These are phyloP conservation scores for Pseudocercospora eumusae DNA, from an alignment of 2,329 filamentous ascomycete genomes.

Conservation along the genomic window DNA sequence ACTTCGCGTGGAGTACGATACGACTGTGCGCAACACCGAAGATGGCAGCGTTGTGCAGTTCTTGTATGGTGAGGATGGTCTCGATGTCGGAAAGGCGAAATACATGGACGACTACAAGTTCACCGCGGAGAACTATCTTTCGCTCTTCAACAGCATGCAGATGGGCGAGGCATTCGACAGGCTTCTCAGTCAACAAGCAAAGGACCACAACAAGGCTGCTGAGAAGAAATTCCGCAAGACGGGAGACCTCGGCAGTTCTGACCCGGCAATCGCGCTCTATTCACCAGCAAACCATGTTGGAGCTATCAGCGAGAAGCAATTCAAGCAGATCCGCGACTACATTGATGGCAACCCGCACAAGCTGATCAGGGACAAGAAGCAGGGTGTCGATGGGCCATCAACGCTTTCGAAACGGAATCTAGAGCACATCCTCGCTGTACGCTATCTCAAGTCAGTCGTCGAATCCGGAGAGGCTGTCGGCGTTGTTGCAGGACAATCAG, in stretches of 20 bases:
- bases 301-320: slow-evolving; percentile 87
- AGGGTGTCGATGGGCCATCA: slow-evolving; percentile 45
- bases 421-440: slow-evolving; percentile 81
- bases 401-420: slow-evolving; percentile 68
- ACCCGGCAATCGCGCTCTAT: slow-evolving; percentile 72
- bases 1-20: slow-evolving; percentile 87
- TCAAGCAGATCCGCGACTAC: slow-evolving; percentile 69
- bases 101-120: slow-evolving; percentile 91
- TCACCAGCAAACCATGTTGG: slow-evolving; percentile 78
- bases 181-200: slow-evolving; percentile 67
- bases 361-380: slow-evolving; percentile 62
- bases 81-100: slow-evolving; percentile 92
- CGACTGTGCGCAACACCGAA: slow-evolving; percentile 79
- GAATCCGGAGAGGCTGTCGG: slow-evolving; percentile 96
- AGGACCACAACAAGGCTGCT: slow-evolving; percentile 61
- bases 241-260: slow-evolving; percentile 65
- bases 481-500: slow-evolving; percentile 92
- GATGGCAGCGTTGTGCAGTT: slow-evolving; percentile 95
- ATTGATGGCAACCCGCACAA: slow-evolving; percentile 65
- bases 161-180: slow-evolving; percentile 56
- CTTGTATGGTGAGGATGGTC: slow-evolving; percentile 91
- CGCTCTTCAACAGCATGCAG: slow-evolving; percentile 74
- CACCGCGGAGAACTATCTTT: slow-evolving; percentile 79
- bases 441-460: slow-evolving; percentile 88
- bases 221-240: slow-evolving; percentile 82